Base-by-base conservation (phyloP, 352 stramenopile genomes). In the Hyaloperonospora brassicae region DNA sequence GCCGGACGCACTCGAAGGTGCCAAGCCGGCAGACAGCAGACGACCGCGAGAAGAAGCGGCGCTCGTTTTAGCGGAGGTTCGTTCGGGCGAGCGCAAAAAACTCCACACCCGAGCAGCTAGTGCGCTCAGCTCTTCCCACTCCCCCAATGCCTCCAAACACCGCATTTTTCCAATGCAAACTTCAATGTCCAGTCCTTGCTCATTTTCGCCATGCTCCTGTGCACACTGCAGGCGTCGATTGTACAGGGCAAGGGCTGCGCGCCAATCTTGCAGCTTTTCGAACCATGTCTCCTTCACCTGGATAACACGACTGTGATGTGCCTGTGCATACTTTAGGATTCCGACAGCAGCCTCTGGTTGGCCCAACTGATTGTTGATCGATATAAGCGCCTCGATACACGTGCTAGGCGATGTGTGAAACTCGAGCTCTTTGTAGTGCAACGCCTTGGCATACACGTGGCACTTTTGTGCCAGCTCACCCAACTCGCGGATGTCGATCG, bases 341-440 rank as follows among this genome's bases (percentile, higher is more conserved):
- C 97, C 97, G 10, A 98, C 76, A 10, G 96, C 96, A 11, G 96
- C 96, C 61, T 99, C 96, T 0, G 93, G 86, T 44, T 95, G 79
- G 9, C 96, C 95, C 1, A 99, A 65, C 68, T 99, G 97, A 49
- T 98, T 98, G 73, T 99, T 99, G 43, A 99, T 98, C 34, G 93
- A 95, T 41, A 99, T 99, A 1, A 99, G 78, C 36, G 86, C 83
- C 62, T 99, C 97, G n/a, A 98, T 96, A 64, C 93, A 98, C n/a
- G 84, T 95, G 12, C 71, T 79, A 6, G 86, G 85, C n/a, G 89
- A 81, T 21, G 77, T 91, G 47, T 89, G 76, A 53, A 98, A 98
- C 68, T 99, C 95, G 1, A 97, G 73, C 57, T 99, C 97, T 66
- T 98, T 97, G 68, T 98, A 98, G 51, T 98, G 92, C 59, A 93